Evolutionary conservation across 306 rosid species (phyloP).

Genomic region (Amphicarpaea edgeworthii): DNA sequence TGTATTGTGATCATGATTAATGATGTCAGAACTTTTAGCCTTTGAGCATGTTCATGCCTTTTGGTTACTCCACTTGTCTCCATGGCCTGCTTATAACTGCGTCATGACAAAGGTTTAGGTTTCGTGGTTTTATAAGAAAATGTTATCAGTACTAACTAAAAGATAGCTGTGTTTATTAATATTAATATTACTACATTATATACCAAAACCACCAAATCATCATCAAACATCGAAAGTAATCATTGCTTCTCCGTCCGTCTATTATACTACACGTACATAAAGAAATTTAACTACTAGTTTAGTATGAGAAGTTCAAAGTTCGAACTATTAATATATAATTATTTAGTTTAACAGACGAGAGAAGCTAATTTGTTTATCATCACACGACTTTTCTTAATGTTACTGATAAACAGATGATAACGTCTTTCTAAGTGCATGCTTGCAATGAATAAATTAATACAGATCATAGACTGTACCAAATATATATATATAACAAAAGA

Average conservation of each 20-base stretch:
- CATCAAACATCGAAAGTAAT: background rate
- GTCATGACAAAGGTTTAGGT: constrained; percentile 34
- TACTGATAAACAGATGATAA: background rate
- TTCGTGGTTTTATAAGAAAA: background rate
- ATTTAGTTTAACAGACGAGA: background rate
- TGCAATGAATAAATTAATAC: constrained; percentile 15
- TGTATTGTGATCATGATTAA: background rate
- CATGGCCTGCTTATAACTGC: background rate
- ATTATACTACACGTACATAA: background rate
- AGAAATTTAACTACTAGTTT: background rate
- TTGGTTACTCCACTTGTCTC: constrained; percentile 10
- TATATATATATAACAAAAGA: background rate
- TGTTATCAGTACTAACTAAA: no score
- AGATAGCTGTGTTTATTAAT: background rate
- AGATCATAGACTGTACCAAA: no score
- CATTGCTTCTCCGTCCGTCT: background rate
- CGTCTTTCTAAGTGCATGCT: constrained; percentile 1
- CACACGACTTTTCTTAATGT: background rate
- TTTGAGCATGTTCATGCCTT: constrained; percentile 33
- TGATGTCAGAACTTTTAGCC: constrained; percentile 9
- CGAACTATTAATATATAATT: no score
- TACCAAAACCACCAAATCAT: constrained; percentile 41
- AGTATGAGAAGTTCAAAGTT: background rate
- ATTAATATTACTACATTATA: background rate
- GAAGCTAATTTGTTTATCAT: constrained; percentile 9